phyloP scores from a whole-genome alignment of 2,329 filamentous ascomycete species.

The Scedosporium dehoogii region DNA sequence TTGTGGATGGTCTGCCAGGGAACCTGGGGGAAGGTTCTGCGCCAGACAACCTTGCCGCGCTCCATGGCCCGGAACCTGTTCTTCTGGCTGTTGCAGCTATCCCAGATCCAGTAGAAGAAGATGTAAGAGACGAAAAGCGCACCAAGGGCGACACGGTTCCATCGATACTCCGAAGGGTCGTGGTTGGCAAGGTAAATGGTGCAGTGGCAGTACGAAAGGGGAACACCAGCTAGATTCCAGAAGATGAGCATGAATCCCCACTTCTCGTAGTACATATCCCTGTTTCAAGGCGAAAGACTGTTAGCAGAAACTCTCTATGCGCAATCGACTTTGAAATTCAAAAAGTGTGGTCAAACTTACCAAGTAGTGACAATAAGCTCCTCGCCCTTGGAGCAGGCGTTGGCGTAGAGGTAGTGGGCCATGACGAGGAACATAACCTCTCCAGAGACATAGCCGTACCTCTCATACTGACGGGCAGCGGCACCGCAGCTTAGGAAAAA shows the following conservation, averaged over 20 bases:
- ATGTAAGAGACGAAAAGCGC: constrained; percentile 63
- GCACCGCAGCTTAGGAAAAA: constrained; percentile 68
- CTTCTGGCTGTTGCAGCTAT: constrained; percentile 87
- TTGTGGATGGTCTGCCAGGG: constrained; percentile 78
- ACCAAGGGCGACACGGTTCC: constrained; percentile 59
- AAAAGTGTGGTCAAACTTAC: constrained; percentile 15
- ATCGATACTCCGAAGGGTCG: constrained; percentile 64
- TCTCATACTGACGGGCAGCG: constrained; percentile 73
- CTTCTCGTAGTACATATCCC: constrained; percentile 95
- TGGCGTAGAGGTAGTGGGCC: constrained; percentile 87
- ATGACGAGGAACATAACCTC: constrained; percentile 77
- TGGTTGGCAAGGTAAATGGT: constrained; percentile 84
- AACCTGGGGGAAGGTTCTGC: constrained; percentile 82
- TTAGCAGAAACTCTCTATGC: background rate
- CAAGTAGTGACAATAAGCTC: constrained; percentile 84
- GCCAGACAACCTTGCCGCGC: constrained; percentile 57
- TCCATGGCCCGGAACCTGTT: constrained; percentile 80
- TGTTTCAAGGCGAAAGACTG: constrained; percentile 6
- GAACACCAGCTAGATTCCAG: constrained; percentile 91
- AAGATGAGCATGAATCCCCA: constrained; percentile 97
- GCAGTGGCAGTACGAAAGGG: constrained; percentile 87
- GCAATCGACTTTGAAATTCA: background rate
- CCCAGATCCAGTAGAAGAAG: constrained; percentile 84
- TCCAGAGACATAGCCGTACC: constrained; percentile 76
- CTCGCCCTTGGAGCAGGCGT: constrained; percentile 86